phyloP scores from a whole-genome alignment of 2,329 filamentous ascomycete genomes.

The Orbilia quercus region DNA sequence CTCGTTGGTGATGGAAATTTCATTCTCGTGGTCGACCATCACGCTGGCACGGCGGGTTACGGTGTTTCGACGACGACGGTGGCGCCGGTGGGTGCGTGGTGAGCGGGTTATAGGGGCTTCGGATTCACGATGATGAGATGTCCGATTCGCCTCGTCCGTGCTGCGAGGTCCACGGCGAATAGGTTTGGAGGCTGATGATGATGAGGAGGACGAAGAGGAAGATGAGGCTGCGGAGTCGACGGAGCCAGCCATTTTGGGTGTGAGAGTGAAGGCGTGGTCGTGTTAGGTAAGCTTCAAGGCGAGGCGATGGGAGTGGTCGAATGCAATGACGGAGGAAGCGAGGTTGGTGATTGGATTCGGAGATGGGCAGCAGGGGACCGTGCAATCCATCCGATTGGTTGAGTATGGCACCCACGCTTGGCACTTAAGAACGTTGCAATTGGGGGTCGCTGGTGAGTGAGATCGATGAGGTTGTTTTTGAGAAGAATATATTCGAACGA shows the following conservation, averaged over 20 bases:
- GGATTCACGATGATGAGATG: background rate
- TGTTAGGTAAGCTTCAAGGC: conserved; percentile 35
- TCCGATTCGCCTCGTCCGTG: conserved; percentile 4
- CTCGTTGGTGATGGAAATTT: conserved; percentile 32
- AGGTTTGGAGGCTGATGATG: conserved; percentile 3
- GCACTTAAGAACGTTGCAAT: too few species aligned
- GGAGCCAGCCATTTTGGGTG: conserved; percentile 52
- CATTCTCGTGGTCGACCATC: conserved; percentile 51
- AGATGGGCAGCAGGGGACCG: background rate
- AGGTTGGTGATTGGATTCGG: conserved; percentile 15
- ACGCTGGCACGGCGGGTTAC: conserved; percentile 41
- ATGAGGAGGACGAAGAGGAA: conserved; percentile 33
- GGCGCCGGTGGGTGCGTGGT: conserved; percentile 32
- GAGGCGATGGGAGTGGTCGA: background rate
- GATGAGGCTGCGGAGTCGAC: conserved; percentile 22
- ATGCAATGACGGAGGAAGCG: background rate
- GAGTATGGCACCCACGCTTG: too few species aligned
- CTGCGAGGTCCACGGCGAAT: conserved; percentile 9
- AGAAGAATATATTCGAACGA: too few species aligned
- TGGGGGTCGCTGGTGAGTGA: too few species aligned
- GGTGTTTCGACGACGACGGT: conserved; percentile 39
- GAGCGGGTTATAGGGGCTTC: conserved; percentile 32
- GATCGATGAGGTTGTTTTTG: too few species aligned
- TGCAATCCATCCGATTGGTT: conserved; percentile 28
- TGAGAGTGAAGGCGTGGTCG: background rate